Base-by-base conservation (phyloP, 2,329 filamentous ascomycete genomes). In the Lasiodiplodia theobromae region DNA sequence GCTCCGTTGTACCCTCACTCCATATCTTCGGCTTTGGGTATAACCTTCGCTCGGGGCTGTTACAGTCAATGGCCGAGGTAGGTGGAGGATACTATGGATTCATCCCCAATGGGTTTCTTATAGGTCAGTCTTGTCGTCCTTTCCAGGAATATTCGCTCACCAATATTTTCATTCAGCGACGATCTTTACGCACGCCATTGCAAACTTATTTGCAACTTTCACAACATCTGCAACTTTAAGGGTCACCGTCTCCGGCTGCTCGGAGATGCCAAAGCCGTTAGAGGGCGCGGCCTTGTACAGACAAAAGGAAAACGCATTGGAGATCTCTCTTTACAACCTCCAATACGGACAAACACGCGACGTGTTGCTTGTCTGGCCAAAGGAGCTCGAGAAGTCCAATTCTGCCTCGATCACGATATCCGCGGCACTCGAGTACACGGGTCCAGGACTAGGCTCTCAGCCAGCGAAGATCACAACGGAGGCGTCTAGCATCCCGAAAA, bases 271-370 rank as follows among this genome's bases (percentile, higher is more conserved):
- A 4, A 56, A 57, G 40, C 28, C 47, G 11, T 64, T 87, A 4
- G 67, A 76, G 2, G 40, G 47, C 4, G 31, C 51, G n/a, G 47
- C 12, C 16, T 23, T 58, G 10, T 25, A 78, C n/a, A 74, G 78
- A 23, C 70, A 80, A 16, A 63, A 73, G 0, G 74, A 79, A 0
- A 66, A 71, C 47, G 70, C 70, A 4, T 66, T 75, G 1, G 72
- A 73, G 5, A 69, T 70, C 21, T 11, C 69, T 75, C 66, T 12
- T 71, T 70, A 31, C 71, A 88, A 84, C 71, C 69, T 90, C 0
- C 87, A 88, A 70, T 90, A 86, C 67, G 87, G 86, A n/a, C 88
- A 90, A 69, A 84, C 86, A 0, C 82, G 87, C 3, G 86, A 89
- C 68, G 77, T 90, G 28, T 85, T 84, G 70, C 75, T 89, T 7